Evolutionary conservation across 306 rosid species (phyloP).

Genomic region (Lablab purpureus): DNA sequence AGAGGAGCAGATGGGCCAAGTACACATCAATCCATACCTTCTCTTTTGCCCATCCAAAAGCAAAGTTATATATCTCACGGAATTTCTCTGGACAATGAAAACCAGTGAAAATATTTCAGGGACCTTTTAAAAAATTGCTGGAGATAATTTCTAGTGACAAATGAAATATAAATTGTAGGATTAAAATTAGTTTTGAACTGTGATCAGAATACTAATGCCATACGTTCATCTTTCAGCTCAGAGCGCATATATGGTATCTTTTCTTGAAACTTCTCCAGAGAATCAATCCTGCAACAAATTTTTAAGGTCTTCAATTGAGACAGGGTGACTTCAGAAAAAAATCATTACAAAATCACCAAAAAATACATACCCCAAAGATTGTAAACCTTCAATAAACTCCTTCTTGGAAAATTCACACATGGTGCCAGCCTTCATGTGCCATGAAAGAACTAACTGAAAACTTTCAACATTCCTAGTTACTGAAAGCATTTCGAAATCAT

Average conservation of each 20-base stretch:
- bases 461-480: conserved; percentile 38
- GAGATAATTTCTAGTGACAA: conserved; percentile 20
- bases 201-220: conserved; percentile 39
- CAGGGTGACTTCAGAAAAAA: conserved; percentile 2
- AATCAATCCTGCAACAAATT: conserved; percentile 86
- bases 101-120: conserved; percentile 47
- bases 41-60: conserved; percentile 99
- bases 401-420: conserved; percentile 99
- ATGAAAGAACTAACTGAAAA: conserved; percentile 95
- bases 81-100: conserved; percentile 82
- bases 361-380: conserved; percentile 79
- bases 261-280: conserved; percentile 89
- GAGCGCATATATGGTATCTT: conserved; percentile 90
- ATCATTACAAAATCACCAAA: conserved; percentile 9
- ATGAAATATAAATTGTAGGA: conserved; percentile 34
- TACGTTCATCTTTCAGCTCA: conserved; percentile 97
- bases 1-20: conserved; percentile 8
- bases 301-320: conserved; percentile 25
- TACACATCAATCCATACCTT: conserved; percentile 63
- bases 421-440: conserved; percentile 99
- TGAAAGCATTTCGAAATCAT: conserved; percentile 17
- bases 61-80: conserved; percentile 94
- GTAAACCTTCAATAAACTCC: conserved; percentile 90
- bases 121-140: conserved; percentile 27
- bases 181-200: conserved; percentile 23